Percentiles rank a stretch among this genome's conserved stretches.
phyloP scores from a whole-genome alignment of 2,329 filamentous ascomycete species.

The Fonsecaea erecta region DNA sequence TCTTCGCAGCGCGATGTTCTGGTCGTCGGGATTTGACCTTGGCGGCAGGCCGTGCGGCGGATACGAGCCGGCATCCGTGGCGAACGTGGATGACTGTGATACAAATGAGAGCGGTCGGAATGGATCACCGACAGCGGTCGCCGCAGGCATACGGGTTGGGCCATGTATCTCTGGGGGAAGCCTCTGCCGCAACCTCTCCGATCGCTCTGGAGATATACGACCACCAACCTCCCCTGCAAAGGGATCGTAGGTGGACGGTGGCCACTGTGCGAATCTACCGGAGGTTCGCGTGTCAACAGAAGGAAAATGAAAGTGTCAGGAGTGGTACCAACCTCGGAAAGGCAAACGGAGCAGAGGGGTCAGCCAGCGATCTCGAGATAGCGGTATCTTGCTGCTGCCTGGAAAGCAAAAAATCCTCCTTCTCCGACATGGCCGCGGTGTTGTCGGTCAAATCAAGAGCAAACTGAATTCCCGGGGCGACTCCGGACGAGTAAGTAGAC shows the following conservation, averaged over 20 bases:
- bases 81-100: constrained; percentile 30
- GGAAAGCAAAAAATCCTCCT: constrained; percentile 25
- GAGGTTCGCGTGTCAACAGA: constrained; percentile 11
- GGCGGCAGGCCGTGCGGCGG: constrained; percentile 24
- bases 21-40: constrained; percentile 32
- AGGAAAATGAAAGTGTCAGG: neutral
- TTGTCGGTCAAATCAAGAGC: constrained; percentile 33
- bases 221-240: constrained; percentile 30
- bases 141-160: constrained; percentile 21
- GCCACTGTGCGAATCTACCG: constrained; percentile 29
- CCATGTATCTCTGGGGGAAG: constrained; percentile 32
- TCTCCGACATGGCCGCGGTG: constrained; percentile 25
- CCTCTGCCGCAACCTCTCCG: constrained; percentile 30
- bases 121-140: constrained; percentile 27
- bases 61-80: constrained; percentile 27
- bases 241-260: constrained; percentile 29
- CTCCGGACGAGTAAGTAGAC: constrained; percentile 25
- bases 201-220: constrained; percentile 30
- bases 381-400: constrained; percentile 24
- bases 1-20: constrained; percentile 30
- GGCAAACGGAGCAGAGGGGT: constrained; percentile 24
- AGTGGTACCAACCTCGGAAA: constrained; percentile 24
- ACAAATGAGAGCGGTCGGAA: constrained; percentile 31
- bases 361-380: constrained; percentile 18
- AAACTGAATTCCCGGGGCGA: constrained; percentile 33